Evolutionary conservation across 1,284 basidiomycete genomes (phyloP).

Genomic region (Boletus mariae): DNA sequence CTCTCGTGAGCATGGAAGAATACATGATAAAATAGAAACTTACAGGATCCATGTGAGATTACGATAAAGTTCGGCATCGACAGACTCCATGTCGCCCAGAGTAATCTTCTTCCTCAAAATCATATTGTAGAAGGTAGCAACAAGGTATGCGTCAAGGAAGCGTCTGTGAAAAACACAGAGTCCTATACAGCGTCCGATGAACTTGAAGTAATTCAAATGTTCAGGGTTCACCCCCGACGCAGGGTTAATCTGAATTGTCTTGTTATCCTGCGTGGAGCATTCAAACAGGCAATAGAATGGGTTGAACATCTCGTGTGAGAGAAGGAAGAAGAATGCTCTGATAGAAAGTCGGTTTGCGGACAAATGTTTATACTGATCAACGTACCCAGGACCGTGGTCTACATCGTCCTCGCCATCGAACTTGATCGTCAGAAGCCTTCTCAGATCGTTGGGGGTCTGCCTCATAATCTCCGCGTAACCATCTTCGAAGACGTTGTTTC

Average conservation of each 20-base stretch:
- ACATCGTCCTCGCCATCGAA: constrained; percentile 96
- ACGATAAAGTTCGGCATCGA: constrained; percentile 83
- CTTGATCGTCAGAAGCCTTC: constrained; percentile 96
- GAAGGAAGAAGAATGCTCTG: constrained; percentile 82
- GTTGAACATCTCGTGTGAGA: constrained; percentile 95
- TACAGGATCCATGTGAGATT: constrained; percentile 94
- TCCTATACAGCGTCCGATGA: constrained; percentile 89
- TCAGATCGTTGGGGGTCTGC: constrained; percentile 88
- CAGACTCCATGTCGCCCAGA: constrained; percentile 79
- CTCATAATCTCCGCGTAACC: constrained; percentile 96
- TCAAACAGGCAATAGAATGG: constrained; percentile 96
- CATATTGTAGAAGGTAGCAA: constrained; percentile 98
- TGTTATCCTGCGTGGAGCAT: constrained; percentile 96
- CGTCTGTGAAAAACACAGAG: constrained; percentile 94
- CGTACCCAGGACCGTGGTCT: constrained; percentile 88
- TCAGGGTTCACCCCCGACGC: constrained; percentile 95
- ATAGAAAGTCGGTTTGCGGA: constrained; percentile 14
- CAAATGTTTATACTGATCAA: constrained; percentile 6
- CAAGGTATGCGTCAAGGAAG: constrained; percentile 95
- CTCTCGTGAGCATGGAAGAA: constrained; percentile 13
- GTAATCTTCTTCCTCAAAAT: constrained; percentile 89
- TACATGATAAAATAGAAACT: constrained; percentile 20
- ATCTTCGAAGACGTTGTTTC: constrained; percentile 94
- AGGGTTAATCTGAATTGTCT: constrained; percentile 93
- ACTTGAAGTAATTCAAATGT: constrained; percentile 97